Percentiles rank a stretch among this genome's conserved stretches.
phyloP scores from a whole-genome alignment of 768 basidiomycete species.

The Phlebiopsis gigantea region DNA sequence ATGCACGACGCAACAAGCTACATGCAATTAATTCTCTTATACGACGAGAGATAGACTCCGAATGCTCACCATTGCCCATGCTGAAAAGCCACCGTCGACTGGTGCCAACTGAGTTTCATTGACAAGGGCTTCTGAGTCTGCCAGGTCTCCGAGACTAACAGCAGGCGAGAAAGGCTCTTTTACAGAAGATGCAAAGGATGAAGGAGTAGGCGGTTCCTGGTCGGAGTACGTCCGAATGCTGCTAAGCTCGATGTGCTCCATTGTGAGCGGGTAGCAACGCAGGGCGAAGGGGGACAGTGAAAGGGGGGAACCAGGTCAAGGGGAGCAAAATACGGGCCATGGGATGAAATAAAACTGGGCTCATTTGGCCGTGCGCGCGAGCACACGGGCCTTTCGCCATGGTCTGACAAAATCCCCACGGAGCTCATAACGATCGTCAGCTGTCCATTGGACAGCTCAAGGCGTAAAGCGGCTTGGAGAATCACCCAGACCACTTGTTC shows the following conservation, averaged over 20 bases:
- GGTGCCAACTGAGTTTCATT: neutral
- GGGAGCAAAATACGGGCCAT: no score
- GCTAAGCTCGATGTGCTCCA: neutral
- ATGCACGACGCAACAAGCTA: conserved; percentile 24
- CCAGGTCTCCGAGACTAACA: no score
- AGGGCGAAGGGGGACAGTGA: neutral
- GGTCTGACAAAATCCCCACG: neutral
- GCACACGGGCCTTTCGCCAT: neutral
- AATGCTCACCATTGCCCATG: conserved; percentile 11
- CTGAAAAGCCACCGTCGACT: conserved; percentile 10
- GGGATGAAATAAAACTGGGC: no score
- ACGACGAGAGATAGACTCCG: neutral
- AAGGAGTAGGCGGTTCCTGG: neutral
- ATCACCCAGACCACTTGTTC: neutral
- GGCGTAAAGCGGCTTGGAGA: neutral
- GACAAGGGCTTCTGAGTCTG: neutral
- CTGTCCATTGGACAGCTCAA: neutral
- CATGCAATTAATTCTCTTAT: neutral
- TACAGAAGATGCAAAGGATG: no score
- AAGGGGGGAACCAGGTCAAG: no score
- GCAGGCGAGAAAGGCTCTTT: no score
- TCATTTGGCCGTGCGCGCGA: neutral
- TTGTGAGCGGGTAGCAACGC: neutral
- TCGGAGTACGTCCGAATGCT: neutral
- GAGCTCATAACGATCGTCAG: neutral